These are phyloP conservation scores for Xylariaceae sp. DNA, from an alignment of 2,329 filamentous ascomycete species.

Conservation along the genomic window DNA sequence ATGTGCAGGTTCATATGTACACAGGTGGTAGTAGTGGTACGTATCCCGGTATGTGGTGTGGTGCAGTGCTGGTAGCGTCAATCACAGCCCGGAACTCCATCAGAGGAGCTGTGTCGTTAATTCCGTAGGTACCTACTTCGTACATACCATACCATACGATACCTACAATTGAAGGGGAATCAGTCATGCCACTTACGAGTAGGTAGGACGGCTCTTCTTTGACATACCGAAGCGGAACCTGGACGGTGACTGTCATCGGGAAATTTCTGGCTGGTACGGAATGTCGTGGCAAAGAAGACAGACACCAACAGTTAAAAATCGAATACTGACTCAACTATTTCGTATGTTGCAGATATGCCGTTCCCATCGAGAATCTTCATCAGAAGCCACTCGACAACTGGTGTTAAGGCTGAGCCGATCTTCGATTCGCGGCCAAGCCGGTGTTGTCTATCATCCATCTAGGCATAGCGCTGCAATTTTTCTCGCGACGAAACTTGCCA, in stretches of 20 bases:
- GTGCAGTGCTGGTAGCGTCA: too few relatives aligned
- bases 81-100: too few relatives aligned
- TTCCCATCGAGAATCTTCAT: too few relatives aligned
- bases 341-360: too few relatives aligned
- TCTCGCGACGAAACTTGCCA: too few relatives aligned
- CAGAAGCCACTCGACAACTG: not conserved
- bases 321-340: not conserved
- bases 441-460: too few relatives aligned
- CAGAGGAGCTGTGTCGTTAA: too few relatives aligned
- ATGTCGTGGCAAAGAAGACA: not conserved
- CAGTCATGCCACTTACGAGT: not conserved
- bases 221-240: not conserved
- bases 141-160: not conserved
- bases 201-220: not conserved
- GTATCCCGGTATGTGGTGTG: too few relatives aligned
- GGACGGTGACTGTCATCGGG: not conserved
- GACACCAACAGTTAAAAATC: not conserved
- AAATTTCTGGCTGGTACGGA: too few relatives aligned
- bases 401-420: not conserved
- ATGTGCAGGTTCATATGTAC: too few relatives aligned
- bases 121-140: not conserved
- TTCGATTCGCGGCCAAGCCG: not conserved
- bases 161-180: not conserved
- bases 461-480: too few relatives aligned
- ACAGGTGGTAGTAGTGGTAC: too few relatives aligned